phyloP scores from a whole-genome alignment of 148 eudicot genomes.

The Vaccinium vitisidaea region DNA sequence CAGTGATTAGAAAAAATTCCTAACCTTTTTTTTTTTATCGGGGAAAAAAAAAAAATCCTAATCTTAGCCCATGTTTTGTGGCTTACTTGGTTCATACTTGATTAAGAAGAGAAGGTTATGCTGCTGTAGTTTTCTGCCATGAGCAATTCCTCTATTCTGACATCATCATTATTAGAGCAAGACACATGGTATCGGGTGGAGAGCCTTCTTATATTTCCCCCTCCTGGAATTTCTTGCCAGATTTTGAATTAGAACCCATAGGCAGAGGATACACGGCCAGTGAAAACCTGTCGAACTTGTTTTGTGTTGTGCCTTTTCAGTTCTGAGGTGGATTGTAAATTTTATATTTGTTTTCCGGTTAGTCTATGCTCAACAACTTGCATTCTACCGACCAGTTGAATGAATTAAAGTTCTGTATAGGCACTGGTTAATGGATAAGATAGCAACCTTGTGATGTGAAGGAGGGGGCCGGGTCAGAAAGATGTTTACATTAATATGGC shows the following conservation, averaged over 20 bases:
- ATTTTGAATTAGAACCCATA: neutral
- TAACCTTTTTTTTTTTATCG: too few relatives aligned
- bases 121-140: neutral
- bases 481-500: neutral
- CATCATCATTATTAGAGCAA: neutral
- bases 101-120: neutral
- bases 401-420: neutral
- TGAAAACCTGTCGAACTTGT: neutral
- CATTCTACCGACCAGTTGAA: neutral
- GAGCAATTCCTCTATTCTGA: neutral
- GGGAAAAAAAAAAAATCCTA: too few relatives aligned
- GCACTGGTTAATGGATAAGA: neutral
- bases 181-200: neutral
- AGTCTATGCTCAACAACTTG: neutral
- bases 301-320: neutral
- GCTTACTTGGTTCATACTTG: slow-evolving; percentile 4
- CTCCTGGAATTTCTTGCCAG: neutral
- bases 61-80: neutral
- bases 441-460: neutral
- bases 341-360: neutral
- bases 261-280: neutral
- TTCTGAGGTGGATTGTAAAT: neutral
- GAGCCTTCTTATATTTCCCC: neutral
- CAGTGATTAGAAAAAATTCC: neutral
- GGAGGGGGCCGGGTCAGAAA: neutral